Evolutionary conservation across 1,284 basidiomycete species (phyloP).

Genomic region (Fistulinella staudtii): DNA sequence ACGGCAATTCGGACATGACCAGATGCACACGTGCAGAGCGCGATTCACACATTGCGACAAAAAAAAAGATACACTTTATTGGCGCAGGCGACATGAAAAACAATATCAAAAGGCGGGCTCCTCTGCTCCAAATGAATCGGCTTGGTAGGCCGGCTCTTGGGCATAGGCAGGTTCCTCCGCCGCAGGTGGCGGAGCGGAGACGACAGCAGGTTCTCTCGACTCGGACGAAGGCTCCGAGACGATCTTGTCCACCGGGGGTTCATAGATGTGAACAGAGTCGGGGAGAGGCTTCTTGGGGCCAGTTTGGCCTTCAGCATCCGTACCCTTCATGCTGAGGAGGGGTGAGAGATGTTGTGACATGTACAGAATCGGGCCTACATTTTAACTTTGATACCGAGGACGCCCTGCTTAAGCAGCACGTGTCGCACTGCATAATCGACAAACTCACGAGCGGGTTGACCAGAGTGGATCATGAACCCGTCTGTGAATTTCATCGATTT

Average conservation of each 20-base stretch:
- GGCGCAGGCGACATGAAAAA: constrained; percentile 17
- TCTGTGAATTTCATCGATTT: constrained; percentile 99
- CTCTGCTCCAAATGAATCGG: constrained; percentile 32
- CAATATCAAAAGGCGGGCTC: constrained; percentile 48
- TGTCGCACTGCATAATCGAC: constrained; percentile 98
- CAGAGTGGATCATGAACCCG: constrained; percentile 99
- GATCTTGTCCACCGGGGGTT: constrained; percentile 79
- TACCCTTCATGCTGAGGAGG: constrained; percentile 86
- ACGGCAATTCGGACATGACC: not conserved
- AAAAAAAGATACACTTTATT: too few species aligned
- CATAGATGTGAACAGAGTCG: constrained; percentile 89
- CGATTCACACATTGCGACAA: too few species aligned
- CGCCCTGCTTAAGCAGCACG: constrained; percentile 98
- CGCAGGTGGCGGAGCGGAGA: constrained; percentile 46
- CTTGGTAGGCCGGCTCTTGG: constrained; percentile 40
- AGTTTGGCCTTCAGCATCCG: constrained; percentile 85
- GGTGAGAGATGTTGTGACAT: constrained; percentile 1
- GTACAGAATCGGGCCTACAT: constrained; percentile 60
- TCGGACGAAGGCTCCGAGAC: constrained; percentile 78
- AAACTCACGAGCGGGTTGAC: constrained; percentile 96
- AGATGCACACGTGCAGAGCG: too few species aligned
- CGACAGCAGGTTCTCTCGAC: constrained; percentile 63
- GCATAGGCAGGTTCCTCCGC: constrained; percentile 48
- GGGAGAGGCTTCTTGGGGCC: constrained; percentile 95
- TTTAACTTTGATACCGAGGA: constrained; percentile 99